These are phyloP conservation scores for Akebia trifoliata DNA, from an alignment of 164 flowering plant species.

Conservation along the genomic window DNA sequence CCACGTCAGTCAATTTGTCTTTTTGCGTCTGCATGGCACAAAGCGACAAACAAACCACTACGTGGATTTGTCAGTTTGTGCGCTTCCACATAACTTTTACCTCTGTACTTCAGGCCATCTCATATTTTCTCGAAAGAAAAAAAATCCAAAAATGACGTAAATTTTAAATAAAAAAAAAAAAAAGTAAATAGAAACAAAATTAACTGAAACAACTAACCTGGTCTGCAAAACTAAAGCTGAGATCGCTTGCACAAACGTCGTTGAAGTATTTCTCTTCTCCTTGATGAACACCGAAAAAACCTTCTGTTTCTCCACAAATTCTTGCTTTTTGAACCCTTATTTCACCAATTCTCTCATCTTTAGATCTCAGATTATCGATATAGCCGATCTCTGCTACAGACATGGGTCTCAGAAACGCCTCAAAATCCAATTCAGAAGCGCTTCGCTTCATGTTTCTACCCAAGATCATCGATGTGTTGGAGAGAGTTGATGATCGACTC, in stretches of 20 bases:
- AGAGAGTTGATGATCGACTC: background rate
- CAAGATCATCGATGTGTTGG: background rate
- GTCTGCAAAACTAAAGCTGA: slow-evolving; percentile 12
- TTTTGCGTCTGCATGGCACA: background rate
- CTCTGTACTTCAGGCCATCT: too few relatives aligned
- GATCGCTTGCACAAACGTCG: slow-evolving; percentile 21
- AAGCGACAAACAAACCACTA: too few relatives aligned
- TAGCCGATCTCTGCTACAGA: background rate
- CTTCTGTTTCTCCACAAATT: background rate
- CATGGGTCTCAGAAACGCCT: slow-evolving; percentile 15
- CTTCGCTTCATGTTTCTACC: slow-evolving; percentile 26
- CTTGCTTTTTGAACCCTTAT: slow-evolving; percentile 11
- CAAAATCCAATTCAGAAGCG: slow-evolving; percentile 24
- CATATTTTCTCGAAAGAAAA: too few relatives aligned
- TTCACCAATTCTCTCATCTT: background rate
- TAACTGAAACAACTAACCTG: slow-evolving; percentile 21
- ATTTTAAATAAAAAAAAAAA: background rate
- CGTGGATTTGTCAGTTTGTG: background rate
- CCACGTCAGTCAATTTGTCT: slow-evolving; percentile 3
- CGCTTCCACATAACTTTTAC: background rate
- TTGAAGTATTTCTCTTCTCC: background rate
- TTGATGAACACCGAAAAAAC: background rate
- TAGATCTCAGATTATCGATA: background rate
- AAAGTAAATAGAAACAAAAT: background rate
- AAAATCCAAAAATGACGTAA: background rate